Percentiles rank a stretch among this genome's conserved stretches.
These are phyloP conservation scores for Mycena latifolia DNA, from an alignment of 768 basidiomycete genomes.

Conservation along the genomic window DNA sequence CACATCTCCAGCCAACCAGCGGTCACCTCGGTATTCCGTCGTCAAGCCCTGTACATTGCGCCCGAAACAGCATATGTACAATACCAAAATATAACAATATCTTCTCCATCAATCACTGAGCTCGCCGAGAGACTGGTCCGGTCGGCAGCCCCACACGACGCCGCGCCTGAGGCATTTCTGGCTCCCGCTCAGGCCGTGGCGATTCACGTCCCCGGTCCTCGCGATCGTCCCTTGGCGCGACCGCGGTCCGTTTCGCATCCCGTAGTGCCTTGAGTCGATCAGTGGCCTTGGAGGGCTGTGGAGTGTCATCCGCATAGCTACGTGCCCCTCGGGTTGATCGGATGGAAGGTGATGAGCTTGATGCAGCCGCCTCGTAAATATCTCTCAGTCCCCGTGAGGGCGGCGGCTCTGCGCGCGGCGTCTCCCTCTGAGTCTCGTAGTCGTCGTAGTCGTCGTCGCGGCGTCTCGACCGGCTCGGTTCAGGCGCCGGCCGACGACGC, in stretches of 20 bases:
- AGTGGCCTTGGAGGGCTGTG: conserved; percentile 50
- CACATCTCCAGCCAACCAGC: background rate
- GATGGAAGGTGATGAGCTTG: conserved; percentile 27
- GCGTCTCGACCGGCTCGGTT: conserved; percentile 32
- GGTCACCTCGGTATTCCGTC: conserved; percentile 1
- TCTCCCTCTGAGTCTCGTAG: conserved; percentile 21
- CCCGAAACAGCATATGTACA: too few species aligned
- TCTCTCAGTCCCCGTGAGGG: conserved; percentile 50
- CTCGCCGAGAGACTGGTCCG: conserved; percentile 42
- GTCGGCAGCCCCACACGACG: conserved; percentile 51
- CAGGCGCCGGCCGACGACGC: conserved; percentile 47
- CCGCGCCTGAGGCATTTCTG: conserved; percentile 26
- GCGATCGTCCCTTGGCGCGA: conserved; percentile 21
- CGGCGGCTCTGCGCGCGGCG: conserved; percentile 31
- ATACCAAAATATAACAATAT: too few species aligned
- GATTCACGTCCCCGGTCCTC: conserved; percentile 23
- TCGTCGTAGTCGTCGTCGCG: conserved; percentile 34
- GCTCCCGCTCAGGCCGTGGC: conserved; percentile 17
- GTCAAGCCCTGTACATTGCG: conserved; percentile 15
- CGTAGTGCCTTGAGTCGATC: conserved; percentile 65
- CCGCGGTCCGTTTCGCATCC: conserved; percentile 58
- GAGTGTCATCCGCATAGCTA: conserved; percentile 35
- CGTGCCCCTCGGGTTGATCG: conserved; percentile 33
- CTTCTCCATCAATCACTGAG: too few species aligned
- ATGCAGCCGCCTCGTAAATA: conserved; percentile 49